phyloP scores from a whole-genome alignment of 495 filamentous ascomycete species.

The Baudoinia panamericana region DNA sequence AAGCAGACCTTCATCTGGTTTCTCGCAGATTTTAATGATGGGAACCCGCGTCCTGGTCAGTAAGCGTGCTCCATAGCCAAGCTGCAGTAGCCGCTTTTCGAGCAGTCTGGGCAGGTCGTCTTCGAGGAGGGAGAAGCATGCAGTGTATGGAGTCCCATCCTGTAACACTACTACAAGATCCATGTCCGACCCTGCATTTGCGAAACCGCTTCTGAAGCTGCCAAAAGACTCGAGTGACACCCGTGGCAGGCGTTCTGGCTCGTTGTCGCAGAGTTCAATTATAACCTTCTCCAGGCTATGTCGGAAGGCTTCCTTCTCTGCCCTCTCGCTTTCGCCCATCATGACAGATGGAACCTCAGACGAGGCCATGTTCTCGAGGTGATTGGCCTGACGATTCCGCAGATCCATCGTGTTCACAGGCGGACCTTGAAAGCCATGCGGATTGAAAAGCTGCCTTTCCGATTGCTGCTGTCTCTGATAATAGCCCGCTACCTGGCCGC shows the following conservation, averaged over 20 bases:
- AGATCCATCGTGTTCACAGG: background rate
- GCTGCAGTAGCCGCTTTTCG: slow-evolving; percentile 54
- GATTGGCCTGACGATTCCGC: slow-evolving; percentile 10
- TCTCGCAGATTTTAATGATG: slow-evolving; percentile 69
- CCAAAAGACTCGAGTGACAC: slow-evolving; percentile 57
- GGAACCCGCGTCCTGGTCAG: slow-evolving; percentile 63
- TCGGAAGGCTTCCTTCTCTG: slow-evolving; percentile 52
- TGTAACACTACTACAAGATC: slow-evolving; percentile 53
- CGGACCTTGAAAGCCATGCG: slow-evolving; percentile 1
- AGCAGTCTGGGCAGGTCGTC: slow-evolving; percentile 43
- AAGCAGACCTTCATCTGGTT: slow-evolving; percentile 42
- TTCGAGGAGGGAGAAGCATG: slow-evolving; percentile 20
- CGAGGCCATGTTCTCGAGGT: slow-evolving; percentile 24
- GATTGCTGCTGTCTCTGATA: background rate
- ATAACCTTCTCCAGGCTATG: slow-evolving; percentile 42
- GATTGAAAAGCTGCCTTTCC: slow-evolving; percentile 16
- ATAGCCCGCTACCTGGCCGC: slow-evolving; percentile 7
- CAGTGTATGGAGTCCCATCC: slow-evolving; percentile 21
- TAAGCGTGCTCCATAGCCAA: slow-evolving; percentile 54
- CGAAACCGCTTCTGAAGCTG: slow-evolving; percentile 60
- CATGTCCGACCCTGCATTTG: slow-evolving; percentile 60
- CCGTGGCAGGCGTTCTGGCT: slow-evolving; percentile 28
- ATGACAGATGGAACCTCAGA: slow-evolving; percentile 23
- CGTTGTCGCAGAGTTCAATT: slow-evolving; percentile 38
- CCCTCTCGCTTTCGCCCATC: slow-evolving; percentile 36